These are phyloP conservation scores for Aspergillus saccharolyticus DNA, from an alignment of 495 filamentous ascomycete genomes.

Conservation along the genomic window DNA sequence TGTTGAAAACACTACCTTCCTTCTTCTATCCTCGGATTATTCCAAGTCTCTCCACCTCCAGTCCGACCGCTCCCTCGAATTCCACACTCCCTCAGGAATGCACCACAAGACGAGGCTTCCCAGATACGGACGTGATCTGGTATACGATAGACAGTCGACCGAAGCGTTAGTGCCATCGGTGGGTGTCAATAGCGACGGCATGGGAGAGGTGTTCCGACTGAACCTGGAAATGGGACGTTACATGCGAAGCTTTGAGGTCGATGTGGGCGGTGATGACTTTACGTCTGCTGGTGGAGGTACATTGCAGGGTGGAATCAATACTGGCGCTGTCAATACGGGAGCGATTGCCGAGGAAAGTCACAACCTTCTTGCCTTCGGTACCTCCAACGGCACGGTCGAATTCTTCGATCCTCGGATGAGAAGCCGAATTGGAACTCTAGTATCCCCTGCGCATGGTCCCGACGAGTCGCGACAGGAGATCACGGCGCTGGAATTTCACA, in stretches of 20 bases:
- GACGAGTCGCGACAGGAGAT: slow-evolving; percentile 63
- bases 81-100: slow-evolving; percentile 85
- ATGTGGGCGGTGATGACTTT: slow-evolving; percentile 78
- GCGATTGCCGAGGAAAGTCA: slow-evolving; percentile 88
- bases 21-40: slow-evolving; percentile 89
- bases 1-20: slow-evolving; percentile 88
- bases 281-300: slow-evolving; percentile 58
- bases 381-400: slow-evolving; percentile 91
- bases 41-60: slow-evolving; percentile 93
- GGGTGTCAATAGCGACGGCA: slow-evolving; percentile 75
- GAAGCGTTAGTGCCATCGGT: slow-evolving; percentile 86
- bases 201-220: slow-evolving; percentile 86
- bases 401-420: slow-evolving; percentile 89
- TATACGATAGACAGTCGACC: slow-evolving; percentile 77
- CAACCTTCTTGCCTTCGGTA: slow-evolving; percentile 89
- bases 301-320: slow-evolving; percentile 75
- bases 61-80: slow-evolving; percentile 83
- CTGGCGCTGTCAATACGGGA: slow-evolving; percentile 82
- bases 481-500: slow-evolving; percentile 81
- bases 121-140: slow-evolving; percentile 84
- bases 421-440: slow-evolving; percentile 72
- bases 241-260: slow-evolving; percentile 74
- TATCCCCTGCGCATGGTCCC: slow-evolving; percentile 37
- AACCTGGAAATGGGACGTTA: slow-evolving; percentile 89
- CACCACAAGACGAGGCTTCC: slow-evolving; percentile 86